phyloP scores from a whole-genome alignment of 1,284 basidiomycete species.

The Moniliophthora roreri region DNA sequence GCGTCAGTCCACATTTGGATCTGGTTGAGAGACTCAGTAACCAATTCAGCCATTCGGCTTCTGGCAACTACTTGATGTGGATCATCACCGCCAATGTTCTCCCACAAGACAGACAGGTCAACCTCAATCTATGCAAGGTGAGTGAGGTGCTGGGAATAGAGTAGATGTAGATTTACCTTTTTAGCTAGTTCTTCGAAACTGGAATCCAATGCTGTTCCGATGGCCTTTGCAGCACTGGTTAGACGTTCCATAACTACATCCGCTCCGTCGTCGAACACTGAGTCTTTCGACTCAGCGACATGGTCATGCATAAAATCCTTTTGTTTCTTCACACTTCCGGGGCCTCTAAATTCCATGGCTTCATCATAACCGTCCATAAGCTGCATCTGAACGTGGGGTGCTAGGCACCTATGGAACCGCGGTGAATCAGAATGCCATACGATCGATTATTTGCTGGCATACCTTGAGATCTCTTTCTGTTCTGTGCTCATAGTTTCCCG shows the following conservation, averaged over 20 bases:
- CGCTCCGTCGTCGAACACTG: conserved; percentile 53
- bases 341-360: conserved; percentile 54
- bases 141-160: neutral
- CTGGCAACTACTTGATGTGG: conserved; percentile 42
- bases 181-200: conserved; percentile 49
- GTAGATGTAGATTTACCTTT: conserved; percentile 39
- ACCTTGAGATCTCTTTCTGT: conserved; percentile 59
- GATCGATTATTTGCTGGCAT: neutral
- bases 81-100: conserved; percentile 43
- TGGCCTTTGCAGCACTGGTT: conserved; percentile 43
- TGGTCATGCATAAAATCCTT: conserved; percentile 52
- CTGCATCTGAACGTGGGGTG: conserved; percentile 54
- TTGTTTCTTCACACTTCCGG: conserved; percentile 58
- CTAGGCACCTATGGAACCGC: conserved; percentile 33
- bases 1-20: conserved; percentile 43
- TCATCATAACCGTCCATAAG: conserved; percentile 49
- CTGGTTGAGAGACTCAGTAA: conserved; percentile 40
- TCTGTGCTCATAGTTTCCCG: conserved; percentile 47
- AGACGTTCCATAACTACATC: conserved; percentile 49
- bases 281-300: conserved; percentile 41
- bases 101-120: conserved; percentile 59
- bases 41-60: conserved; percentile 36
- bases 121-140: conserved; percentile 47
- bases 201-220: conserved; percentile 47
- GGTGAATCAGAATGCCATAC: neutral